phyloP scores from a whole-genome alignment of 768 basidiomycete genomes.

The Lactifluus echinatus region DNA sequence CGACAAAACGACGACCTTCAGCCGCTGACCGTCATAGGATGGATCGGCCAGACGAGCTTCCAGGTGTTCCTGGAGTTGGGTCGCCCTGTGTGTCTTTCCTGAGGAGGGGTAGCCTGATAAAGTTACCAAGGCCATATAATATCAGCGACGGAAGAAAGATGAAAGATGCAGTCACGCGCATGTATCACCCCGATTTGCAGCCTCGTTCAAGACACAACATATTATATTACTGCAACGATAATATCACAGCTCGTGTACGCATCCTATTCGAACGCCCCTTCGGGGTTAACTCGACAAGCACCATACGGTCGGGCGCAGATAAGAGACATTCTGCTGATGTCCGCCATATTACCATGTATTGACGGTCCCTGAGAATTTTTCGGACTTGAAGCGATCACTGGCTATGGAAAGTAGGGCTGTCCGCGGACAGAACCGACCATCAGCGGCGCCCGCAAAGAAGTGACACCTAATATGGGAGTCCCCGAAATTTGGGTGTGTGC shows the following conservation, averaged over 20 bases:
- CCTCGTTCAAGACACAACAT: too few relatives aligned
- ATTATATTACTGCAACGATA: too few relatives aligned
- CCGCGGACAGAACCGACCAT: neutral
- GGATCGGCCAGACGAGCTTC: conserved; percentile 41
- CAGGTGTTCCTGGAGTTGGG: conserved; percentile 53
- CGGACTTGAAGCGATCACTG: too few relatives aligned
- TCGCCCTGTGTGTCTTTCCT: conserved; percentile 74
- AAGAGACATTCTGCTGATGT: neutral
- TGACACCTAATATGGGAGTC: neutral
- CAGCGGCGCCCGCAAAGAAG: neutral
- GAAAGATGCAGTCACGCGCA: neutral
- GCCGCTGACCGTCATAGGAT: conserved; percentile 43
- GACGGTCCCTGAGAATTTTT: too few relatives aligned
- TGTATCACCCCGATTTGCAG: neutral
- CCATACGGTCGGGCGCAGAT: too few relatives aligned
- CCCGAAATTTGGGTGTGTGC: neutral
- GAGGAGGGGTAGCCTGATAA: conserved; percentile 81
- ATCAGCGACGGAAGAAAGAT: neutral
- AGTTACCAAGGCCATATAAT: conserved; percentile 82
- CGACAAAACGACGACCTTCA: conserved; percentile 48
- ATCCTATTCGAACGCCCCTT: too few relatives aligned
- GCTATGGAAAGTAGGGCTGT: neutral
- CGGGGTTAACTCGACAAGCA: too few relatives aligned
- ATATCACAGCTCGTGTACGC: too few relatives aligned
- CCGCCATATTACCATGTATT: neutral